A percentile compares a stretch with the other conserved stretches of the same genome.
These are phyloP conservation scores for Russula vinacea DNA, from an alignment of 768 basidiomycete species.

Conservation along the genomic window DNA sequence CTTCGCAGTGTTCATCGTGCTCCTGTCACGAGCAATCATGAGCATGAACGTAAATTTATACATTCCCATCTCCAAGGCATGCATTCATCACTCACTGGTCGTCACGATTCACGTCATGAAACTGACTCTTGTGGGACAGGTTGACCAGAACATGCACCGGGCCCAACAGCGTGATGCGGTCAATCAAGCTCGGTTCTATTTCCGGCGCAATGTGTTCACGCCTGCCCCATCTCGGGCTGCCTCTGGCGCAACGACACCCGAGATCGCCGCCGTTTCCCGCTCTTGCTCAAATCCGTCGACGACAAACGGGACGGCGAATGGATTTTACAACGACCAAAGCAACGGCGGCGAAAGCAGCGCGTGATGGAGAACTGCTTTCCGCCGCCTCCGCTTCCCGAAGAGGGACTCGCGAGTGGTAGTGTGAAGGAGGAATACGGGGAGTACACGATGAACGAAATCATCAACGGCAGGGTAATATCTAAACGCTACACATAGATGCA, in stretches of 20 bases:
- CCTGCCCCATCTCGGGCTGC: conserved; percentile 38
- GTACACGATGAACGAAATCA: conserved; percentile 88
- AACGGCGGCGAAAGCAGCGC: conserved; percentile 48
- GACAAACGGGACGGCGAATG: conserved; percentile 29
- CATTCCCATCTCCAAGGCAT: conserved; percentile 92
- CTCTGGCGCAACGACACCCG: conserved; percentile 41
- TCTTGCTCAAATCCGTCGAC: conserved; percentile 37
- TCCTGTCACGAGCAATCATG: conserved; percentile 91
- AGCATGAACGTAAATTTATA: conserved; percentile 92
- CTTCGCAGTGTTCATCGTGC: conserved; percentile 90
- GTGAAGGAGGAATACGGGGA: conserved; percentile 87
- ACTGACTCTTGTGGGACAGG: conserved; percentile 46
- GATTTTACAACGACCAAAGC: conserved; percentile 18
- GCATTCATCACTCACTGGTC: background rate
- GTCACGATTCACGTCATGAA: background rate
- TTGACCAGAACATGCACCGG: conserved; percentile 93
- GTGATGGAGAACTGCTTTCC: conserved; percentile 73
- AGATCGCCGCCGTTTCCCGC: conserved; percentile 25
- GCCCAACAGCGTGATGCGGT: conserved; percentile 85
- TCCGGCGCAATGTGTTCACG: conserved; percentile 82
- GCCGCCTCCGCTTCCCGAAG: conserved; percentile 50
- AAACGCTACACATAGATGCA: background rate
- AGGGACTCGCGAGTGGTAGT: conserved; percentile 42
- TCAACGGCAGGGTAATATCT: conserved; percentile 79
- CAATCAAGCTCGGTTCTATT: conserved; percentile 73